These are phyloP conservation scores for Parastagonospora avenae DNA, from an alignment of 2,329 filamentous ascomycete genomes.

Conservation along the genomic window DNA sequence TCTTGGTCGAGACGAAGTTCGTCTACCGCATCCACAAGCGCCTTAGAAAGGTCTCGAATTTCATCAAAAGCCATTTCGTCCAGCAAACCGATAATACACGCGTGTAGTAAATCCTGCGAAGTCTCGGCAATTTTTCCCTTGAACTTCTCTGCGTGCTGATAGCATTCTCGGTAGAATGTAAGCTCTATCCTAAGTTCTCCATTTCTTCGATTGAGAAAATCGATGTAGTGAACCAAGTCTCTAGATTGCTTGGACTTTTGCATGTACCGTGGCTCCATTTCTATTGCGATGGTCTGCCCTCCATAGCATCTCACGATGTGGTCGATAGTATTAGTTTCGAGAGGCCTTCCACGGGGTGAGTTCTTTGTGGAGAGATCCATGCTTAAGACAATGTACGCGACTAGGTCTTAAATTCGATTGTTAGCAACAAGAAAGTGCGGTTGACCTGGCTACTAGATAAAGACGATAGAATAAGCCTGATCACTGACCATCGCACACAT, in stretches of 20 bases:
- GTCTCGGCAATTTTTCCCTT: slow-evolving; percentile 8
- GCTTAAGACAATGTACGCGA: not conserved
- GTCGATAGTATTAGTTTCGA: slow-evolving; percentile 14
- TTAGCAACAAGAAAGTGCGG: slow-evolving; percentile 2
- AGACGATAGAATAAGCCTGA: not conserved
- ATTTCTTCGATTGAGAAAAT: slow-evolving; percentile 12
- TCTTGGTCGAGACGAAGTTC: slow-evolving; percentile 2
- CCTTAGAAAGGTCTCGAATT: slow-evolving; percentile 8
- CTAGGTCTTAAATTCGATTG: not conserved
- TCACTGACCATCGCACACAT: not conserved
- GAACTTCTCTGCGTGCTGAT: slow-evolving; percentile 8
- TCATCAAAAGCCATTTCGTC: slow-evolving; percentile 8
- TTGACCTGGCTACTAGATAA: not conserved
- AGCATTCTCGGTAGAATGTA: slow-evolving; percentile 18
- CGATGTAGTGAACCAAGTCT: slow-evolving; percentile 7
- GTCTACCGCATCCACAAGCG: slow-evolving; percentile 8
- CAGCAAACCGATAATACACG: slow-evolving; percentile 15
- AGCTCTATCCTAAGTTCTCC: slow-evolving; percentile 15
- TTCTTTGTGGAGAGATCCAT: slow-evolving; percentile 1
- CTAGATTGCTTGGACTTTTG: slow-evolving; percentile 12
- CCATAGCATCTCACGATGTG: slow-evolving; percentile 18
- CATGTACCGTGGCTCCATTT: slow-evolving; percentile 15
- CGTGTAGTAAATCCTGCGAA: slow-evolving; percentile 14
- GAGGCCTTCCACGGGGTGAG: not conserved
- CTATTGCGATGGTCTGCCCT: slow-evolving; percentile 7